Conservation (phyloP, 257 asterid genomes). For the Catharanthus roseus region DNA sequence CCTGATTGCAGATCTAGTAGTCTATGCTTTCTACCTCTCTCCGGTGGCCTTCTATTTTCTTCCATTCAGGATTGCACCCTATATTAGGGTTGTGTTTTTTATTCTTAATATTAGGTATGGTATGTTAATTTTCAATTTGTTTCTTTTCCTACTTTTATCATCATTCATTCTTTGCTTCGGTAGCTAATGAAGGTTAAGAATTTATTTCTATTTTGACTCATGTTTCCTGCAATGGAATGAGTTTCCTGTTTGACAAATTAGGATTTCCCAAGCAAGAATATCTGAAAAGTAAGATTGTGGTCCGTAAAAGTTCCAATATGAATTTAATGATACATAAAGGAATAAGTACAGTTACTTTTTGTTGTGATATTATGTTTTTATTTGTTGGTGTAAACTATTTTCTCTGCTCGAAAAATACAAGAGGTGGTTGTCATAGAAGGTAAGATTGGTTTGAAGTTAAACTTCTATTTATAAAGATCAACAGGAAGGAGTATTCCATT, state of each 20-base stretch:
- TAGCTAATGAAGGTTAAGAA: not conserved
- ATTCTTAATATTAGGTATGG: constrained; percentile 73
- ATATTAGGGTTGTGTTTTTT: constrained; percentile 69
- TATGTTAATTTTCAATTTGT: not conserved
- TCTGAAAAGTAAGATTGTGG: not conserved
- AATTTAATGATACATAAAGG: not conserved
- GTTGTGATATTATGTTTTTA: not conserved
- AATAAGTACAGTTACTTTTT: not conserved
- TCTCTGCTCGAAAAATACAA: not conserved
- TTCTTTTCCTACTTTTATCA: not conserved
- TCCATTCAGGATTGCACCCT: constrained; percentile 86
- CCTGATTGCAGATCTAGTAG: constrained; percentile 57
- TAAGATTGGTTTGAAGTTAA: not conserved
- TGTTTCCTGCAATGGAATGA: not conserved
- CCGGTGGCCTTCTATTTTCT: constrained; percentile 60
- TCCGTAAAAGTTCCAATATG: not conserved
- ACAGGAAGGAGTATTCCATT: not conserved
- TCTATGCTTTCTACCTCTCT: constrained; percentile 54
- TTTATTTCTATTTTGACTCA: not conserved
- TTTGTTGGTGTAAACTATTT: not conserved
- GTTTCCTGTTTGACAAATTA: not conserved
- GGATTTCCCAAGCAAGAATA: not conserved
- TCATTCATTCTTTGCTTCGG: not conserved
- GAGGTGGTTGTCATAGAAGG: not conserved
- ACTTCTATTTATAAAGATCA: not conserved